Percentiles rank a stretch among this genome's conserved stretches.
These are phyloP conservation scores for Alectoria sarmentosa DNA, from an alignment of 495 filamentous ascomycete species.

Conservation along the genomic window DNA sequence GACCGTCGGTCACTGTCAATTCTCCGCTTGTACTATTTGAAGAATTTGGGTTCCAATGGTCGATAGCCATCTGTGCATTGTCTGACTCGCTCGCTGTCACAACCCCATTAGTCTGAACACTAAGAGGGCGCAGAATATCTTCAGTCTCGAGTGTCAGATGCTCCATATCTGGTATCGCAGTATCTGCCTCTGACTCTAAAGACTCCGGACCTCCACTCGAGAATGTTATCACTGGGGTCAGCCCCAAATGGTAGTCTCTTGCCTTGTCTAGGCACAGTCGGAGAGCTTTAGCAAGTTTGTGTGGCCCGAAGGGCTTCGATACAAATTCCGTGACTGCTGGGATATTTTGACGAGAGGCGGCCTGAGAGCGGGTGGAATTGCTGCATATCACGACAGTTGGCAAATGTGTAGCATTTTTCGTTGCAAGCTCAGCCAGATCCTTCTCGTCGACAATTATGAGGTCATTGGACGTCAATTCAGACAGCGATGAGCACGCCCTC, in stretches of 20 bases:
- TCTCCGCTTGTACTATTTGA: slow-evolving; percentile 10
- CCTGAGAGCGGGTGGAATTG: slow-evolving; percentile 21
- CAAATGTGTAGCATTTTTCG: not conserved
- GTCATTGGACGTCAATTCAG: slow-evolving; percentile 11
- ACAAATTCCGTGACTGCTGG: slow-evolving; percentile 37
- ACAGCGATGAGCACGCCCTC: slow-evolving; percentile 16
- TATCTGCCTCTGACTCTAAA: slow-evolving; percentile 15
- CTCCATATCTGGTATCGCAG: slow-evolving; percentile 18
- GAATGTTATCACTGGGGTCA: slow-evolving; percentile 3
- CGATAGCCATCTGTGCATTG: slow-evolving; percentile 25
- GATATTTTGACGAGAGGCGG: slow-evolving; percentile 4
- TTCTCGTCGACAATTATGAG: slow-evolving; percentile 39
- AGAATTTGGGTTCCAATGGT: slow-evolving; percentile 5
- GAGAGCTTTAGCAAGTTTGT: slow-evolving; percentile 55
- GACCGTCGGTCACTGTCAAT: not conserved
- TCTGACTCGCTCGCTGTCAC: slow-evolving; percentile 22
- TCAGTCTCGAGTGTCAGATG: slow-evolving; percentile 20
- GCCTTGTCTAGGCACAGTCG: slow-evolving; percentile 31
- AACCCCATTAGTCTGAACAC: slow-evolving; percentile 18
- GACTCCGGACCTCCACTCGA: slow-evolving; percentile 4
- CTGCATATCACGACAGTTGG: slow-evolving; percentile 25
- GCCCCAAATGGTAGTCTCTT: slow-evolving; percentile 9
- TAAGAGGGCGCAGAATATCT: slow-evolving; percentile 14
- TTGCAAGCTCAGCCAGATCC: slow-evolving; percentile 13
- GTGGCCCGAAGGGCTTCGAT: slow-evolving; percentile 52